These are phyloP conservation scores for Talaromyces stipitatus DNA, from an alignment of 495 filamentous ascomycete genomes.

Conservation along the genomic window DNA sequence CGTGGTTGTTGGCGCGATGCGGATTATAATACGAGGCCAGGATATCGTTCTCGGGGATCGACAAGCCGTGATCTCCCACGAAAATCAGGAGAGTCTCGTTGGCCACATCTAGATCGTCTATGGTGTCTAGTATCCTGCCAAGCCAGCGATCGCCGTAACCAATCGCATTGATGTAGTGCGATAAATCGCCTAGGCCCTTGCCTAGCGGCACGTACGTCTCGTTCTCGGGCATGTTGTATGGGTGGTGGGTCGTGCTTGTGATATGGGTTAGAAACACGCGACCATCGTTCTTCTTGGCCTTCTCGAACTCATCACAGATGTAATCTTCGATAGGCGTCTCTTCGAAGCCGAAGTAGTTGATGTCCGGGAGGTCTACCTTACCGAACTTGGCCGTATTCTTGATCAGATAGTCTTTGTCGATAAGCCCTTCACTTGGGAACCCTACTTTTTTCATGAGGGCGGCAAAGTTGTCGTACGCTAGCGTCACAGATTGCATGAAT, in stretches of 20 bases:
- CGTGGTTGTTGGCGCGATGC: conserved; percentile 40
- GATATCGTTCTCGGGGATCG: conserved; percentile 35
- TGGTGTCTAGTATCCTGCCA: conserved; percentile 31
- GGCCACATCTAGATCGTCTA: conserved; percentile 40
- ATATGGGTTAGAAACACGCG: conserved; percentile 42
- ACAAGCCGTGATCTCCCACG: conserved; percentile 40
- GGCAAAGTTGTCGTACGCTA: conserved; percentile 38
- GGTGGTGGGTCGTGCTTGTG: conserved; percentile 44
- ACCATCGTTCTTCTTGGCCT: conserved; percentile 31
- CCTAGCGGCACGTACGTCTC: conserved; percentile 24
- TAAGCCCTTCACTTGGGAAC: conserved; percentile 21
- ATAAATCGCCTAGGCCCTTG: conserved; percentile 25
- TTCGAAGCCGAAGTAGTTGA: conserved; percentile 45
- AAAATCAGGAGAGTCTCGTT: conserved; percentile 43
- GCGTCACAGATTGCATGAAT: conserved; percentile 44
- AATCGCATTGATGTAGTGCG: conserved; percentile 36
- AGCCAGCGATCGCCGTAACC: conserved; percentile 40
- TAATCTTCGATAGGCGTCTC: conserved; percentile 39
- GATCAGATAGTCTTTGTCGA: conserved; percentile 34
- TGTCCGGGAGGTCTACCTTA: conserved; percentile 25
- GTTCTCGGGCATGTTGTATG: conserved; percentile 31
- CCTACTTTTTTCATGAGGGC: conserved; percentile 32
- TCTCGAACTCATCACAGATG: conserved; percentile 37
- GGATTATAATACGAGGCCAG: conserved; percentile 44
- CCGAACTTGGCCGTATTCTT: conserved; percentile 28